A percentile compares a stretch with the other conserved stretches of the same genome.
Evolutionary conservation across 1,284 basidiomycete genomes (phyloP).

Genomic region (Ustilago cynodontis): DNA sequence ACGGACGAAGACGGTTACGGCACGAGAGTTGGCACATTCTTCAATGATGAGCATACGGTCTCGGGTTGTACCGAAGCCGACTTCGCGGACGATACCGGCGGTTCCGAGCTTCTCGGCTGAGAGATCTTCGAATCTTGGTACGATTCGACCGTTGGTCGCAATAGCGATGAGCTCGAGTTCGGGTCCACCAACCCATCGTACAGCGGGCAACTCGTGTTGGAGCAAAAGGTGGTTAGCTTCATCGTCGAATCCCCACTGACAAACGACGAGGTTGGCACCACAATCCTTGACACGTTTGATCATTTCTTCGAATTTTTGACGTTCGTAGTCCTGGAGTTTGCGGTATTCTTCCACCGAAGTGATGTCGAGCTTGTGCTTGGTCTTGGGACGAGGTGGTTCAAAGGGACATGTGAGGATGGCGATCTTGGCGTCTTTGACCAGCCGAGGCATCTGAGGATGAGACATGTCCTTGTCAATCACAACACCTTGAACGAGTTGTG

Average conservation of each 20-base stretch:
- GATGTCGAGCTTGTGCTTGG: slow-evolving; percentile 99
- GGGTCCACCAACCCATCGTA: slow-evolving; percentile 98
- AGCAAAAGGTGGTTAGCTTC: slow-evolving; percentile 98
- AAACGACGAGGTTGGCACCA: slow-evolving; percentile 98
- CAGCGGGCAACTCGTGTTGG: slow-evolving; percentile 97
- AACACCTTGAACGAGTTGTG: slow-evolving; percentile 90
- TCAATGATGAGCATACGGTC: slow-evolving; percentile 99
- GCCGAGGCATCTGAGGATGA: slow-evolving; percentile 95
- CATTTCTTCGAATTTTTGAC: slow-evolving; percentile 96
- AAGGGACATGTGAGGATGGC: slow-evolving; percentile 99
- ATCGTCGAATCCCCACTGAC: slow-evolving; percentile 99
- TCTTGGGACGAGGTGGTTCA: slow-evolving; percentile 98
- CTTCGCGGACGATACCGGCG: slow-evolving; percentile 91
- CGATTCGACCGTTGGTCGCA: slow-evolving; percentile 97
- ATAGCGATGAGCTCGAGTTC: slow-evolving; percentile 99
- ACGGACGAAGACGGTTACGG: slow-evolving; percentile 96
- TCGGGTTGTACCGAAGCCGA: slow-evolving; percentile 94
- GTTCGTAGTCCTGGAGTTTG: slow-evolving; percentile 93
- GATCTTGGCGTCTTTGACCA: slow-evolving; percentile 87
- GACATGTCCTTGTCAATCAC: slow-evolving; percentile 99
- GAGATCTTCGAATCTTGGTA: slow-evolving; percentile 96
- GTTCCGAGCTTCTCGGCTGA: slow-evolving; percentile 89
- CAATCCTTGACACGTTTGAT: slow-evolving; percentile 96
- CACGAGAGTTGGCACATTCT: slow-evolving; percentile 95
- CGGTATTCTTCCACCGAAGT: slow-evolving; percentile 98